Percentiles rank a stretch among this genome's conserved stretches.
These are phyloP conservation scores for Dendrobium chrysotoxum DNA, from an alignment of 106 monocot genomes.

Conservation along the genomic window DNA sequence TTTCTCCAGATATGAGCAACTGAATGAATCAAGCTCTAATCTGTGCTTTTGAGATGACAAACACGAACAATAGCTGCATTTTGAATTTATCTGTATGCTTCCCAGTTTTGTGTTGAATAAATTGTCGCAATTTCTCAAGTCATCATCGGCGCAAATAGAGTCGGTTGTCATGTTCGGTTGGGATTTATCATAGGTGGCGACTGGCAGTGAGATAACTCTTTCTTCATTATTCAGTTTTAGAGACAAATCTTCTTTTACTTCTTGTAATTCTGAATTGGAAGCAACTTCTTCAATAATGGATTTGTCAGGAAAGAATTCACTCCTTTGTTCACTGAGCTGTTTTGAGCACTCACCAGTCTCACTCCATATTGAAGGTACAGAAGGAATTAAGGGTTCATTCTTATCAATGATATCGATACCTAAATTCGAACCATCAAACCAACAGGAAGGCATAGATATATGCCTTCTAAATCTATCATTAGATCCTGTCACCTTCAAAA, in stretches of 20 bases:
- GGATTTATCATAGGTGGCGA: not conserved
- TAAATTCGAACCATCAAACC: conserved; percentile 12
- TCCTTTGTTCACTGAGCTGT: conserved; percentile 9
- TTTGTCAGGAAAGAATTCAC: not conserved
- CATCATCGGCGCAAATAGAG: not conserved
- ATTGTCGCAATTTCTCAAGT: not conserved
- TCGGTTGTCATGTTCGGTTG: not conserved
- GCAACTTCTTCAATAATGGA: conserved; percentile 2
- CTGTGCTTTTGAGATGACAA: not conserved
- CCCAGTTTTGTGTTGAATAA: not conserved
- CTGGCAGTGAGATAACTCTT: not conserved
- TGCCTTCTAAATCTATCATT: conserved; percentile 7
- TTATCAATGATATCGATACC: conserved; percentile 16
- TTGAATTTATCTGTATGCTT: not conserved
- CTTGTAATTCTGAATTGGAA: conserved; percentile 6
- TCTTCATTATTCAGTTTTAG: too few species aligned
- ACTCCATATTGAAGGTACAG: not conserved
- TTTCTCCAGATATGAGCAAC: not conserved
- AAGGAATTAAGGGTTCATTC: not conserved
- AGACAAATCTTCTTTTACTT: too few species aligned
- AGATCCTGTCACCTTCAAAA: too few species aligned
- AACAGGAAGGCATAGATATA: conserved; percentile 8
- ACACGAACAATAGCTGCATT: not conserved
- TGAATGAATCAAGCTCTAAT: conserved; percentile 5
- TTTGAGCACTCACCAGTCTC: conserved; percentile 11